Conservation (phyloP, 2,329 filamentous ascomycete species). For the Sporothrix inflata region DNA sequence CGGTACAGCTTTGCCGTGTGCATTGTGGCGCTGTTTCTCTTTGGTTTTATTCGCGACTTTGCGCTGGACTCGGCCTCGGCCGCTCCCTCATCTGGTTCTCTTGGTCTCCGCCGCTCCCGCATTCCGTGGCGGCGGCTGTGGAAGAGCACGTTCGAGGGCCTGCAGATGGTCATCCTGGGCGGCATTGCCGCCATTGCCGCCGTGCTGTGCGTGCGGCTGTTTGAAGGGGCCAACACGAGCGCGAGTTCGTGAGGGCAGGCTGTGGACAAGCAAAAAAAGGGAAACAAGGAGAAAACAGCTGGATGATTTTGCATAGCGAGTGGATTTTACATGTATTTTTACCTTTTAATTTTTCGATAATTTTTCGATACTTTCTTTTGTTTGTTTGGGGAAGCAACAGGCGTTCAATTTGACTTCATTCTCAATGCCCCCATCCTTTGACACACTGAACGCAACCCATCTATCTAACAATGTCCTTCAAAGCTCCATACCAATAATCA, state of each 20-base stretch:
- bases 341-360: not conserved
- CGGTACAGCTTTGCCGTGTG: constrained; percentile 42
- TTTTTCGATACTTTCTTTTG: not conserved
- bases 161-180: constrained; percentile 41
- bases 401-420: not conserved
- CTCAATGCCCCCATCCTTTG: not conserved
- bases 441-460: not conserved
- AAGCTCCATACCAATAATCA: not conserved
- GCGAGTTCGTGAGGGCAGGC: not conserved
- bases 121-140: constrained; percentile 36
- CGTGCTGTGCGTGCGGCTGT: constrained; percentile 39
- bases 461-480: not conserved
- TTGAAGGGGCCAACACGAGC: constrained; percentile 32
- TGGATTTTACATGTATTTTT: not conserved
- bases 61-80: constrained; percentile 26
- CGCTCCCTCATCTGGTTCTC: no score
- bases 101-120: not conserved
- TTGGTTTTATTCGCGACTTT: constrained; percentile 40
- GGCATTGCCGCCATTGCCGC: constrained; percentile 40
- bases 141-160: constrained; percentile 37
- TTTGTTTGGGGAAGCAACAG: not conserved
- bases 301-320: not conserved
- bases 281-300: not conserved
- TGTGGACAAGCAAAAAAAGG: not conserved
- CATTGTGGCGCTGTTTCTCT: constrained; percentile 39